These are phyloP conservation scores for Phytopythium aichiense DNA, from an alignment of 352 stramenopile species.

Conservation along the genomic window DNA sequence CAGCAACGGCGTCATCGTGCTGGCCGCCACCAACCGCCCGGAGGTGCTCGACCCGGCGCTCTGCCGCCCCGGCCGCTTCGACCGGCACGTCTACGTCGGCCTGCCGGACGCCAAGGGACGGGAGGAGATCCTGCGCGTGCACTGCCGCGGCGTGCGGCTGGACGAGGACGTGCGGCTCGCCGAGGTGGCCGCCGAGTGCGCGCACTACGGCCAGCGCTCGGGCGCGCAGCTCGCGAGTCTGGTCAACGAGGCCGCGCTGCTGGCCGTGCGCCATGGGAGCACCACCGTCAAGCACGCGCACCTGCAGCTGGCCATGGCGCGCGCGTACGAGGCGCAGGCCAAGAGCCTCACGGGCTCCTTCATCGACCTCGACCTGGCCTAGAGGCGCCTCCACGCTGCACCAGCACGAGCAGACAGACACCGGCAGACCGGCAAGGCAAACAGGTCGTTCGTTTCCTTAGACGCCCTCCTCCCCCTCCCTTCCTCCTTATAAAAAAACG, in stretches of 20 bases:
- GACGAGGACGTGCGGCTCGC: constrained; percentile 49
- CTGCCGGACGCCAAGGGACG: constrained; percentile 91
- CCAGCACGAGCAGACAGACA: too few relatives aligned
- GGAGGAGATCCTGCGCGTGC: constrained; percentile 72
- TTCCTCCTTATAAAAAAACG: not conserved
- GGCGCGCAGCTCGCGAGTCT: constrained; percentile 75
- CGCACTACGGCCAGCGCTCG: constrained; percentile 52
- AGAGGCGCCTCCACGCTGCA: too few relatives aligned
- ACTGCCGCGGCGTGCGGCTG: constrained; percentile 56
- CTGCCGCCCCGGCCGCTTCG: constrained; percentile 95
- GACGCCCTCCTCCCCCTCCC: not conserved
- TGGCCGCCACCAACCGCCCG: constrained; percentile 95
- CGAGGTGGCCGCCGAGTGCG: constrained; percentile 52
- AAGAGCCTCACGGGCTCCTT: constrained; percentile 52
- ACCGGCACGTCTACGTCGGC: constrained; percentile 95
- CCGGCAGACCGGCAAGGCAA: not conserved
- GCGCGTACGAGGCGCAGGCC: constrained; percentile 53
- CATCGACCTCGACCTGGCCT: constrained; percentile 54
- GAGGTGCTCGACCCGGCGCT: constrained; percentile 95
- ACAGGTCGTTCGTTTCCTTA: not conserved
- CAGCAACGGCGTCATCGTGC: constrained; percentile 90
- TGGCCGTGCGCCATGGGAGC: constrained; percentile 69
- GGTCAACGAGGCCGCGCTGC: constrained; percentile 79
- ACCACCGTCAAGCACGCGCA: constrained; percentile 56
- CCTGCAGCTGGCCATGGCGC: constrained; percentile 73